Base-by-base conservation (phyloP, 1,139 yeast genomes). In the Nakaseomyces sp. region DNA sequence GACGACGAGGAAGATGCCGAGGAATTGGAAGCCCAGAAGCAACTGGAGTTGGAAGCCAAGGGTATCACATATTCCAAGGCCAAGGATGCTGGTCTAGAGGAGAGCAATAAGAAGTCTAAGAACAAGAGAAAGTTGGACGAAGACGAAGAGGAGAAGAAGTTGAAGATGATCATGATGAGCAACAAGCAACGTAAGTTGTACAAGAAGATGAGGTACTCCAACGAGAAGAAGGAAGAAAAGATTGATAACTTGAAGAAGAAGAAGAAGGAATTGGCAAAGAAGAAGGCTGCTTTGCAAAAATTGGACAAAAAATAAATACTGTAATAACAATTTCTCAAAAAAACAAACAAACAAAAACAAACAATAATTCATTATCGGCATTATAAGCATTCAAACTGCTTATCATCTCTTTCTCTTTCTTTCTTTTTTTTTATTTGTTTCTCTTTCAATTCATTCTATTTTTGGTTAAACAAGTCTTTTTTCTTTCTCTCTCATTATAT, bases 101-200 rank as follows among this genome's bases (percentile, higher is more conserved):
- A 53, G 18, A 43, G 46, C 8, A 45, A 52, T 18, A 44, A 56
- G 38, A 58, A 59, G 49, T 62, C 60, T 43, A 66, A 70, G 64
- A 66, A 69, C 50, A 67, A 67, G 56, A 64, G 61, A 50, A 53
- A 68, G 62, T 70, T 68, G 51, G 58, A 67, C 47, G 66, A 67
- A 48, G 87, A 75, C 51, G 83, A 79, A 47, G 95, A 84, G 68
- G 94, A 82, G 61, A 83, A 84, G 68, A 94, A 86, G 55, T 74
- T 87, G 68, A 84, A 82, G 70, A 82, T 79, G 77, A 87, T 88
- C 63, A 91, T 91, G 98, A 89, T 91, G 97, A 77, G 93, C 55
- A 89, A 88, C 71, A 91, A 89, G 68, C 95, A 91, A 70, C 84
- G 89, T 73, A 87, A 86, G 68, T 74, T 89, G 56, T 91, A 91